Base-by-base conservation (phyloP, 1,139 yeast species). In the Kodamaea fungicola region DNA sequence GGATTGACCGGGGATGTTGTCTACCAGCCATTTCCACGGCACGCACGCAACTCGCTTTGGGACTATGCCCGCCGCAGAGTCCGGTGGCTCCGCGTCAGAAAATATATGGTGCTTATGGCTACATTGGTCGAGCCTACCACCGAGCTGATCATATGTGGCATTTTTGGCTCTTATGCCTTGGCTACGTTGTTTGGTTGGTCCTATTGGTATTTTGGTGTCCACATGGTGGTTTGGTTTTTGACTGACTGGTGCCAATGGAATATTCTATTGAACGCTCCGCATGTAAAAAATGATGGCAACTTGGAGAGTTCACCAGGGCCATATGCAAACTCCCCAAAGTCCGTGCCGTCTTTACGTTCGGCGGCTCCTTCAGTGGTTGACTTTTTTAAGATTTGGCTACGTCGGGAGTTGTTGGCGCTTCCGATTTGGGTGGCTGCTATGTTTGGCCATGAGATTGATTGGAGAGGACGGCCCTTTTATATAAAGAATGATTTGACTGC, bases 121-220 rank as follows among this genome's bases (percentile, higher is more conserved):
- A 88, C 97, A 0, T 59, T 88, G 37, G 65, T 86, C 22, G 97
- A 88, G 53, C 96, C 97, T 6, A 76, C 92, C 6, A 88, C 96
- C 0, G 97, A 88, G 56, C 75, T 84, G 34, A 49, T 88, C 3
- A 59, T 87, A 2, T 74, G 82, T 49, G 94, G 94, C 0, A 30
- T 76, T 0, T 76, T 73, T 57, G 95, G 96, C 6, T 67, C 83
- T 1, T 76, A 70, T 51, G 83, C 83, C 1, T 46, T 80, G 1
- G 68, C 80, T 12, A 66, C 70, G 3, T 44, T 82, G n/a, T 59
- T 76, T 31, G 45, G 55, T 24, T 49, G 55, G 22, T 46, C 50
- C 37, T 53, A 54, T 54, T 41, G 49, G 38, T 68, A 67, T 44
- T 76, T 78, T 42, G 13, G 59, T 0, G n/a, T 71, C 4, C 94